phyloP scores from a whole-genome alignment of 1,139 yeast species.

The Zygosaccharomyces pseudobailii region DNA sequence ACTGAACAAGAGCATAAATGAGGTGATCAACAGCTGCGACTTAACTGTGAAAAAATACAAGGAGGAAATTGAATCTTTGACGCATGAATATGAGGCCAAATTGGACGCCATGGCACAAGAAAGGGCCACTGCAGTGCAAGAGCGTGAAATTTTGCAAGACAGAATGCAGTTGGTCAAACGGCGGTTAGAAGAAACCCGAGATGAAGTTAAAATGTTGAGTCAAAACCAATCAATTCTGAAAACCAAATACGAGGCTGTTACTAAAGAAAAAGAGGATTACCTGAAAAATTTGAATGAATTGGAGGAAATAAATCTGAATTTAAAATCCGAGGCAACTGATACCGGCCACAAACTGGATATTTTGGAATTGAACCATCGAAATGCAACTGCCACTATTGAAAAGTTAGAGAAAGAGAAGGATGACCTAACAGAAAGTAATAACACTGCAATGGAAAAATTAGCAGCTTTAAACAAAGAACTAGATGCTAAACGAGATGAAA shows the following conservation, averaged over 20 bases:
- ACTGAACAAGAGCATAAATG: conserved; percentile 22
- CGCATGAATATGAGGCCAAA: conserved; percentile 48
- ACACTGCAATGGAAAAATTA: conserved; percentile 42
- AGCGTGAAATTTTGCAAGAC: conserved; percentile 34
- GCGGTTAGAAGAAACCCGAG: conserved; percentile 21
- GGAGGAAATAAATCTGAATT: conserved; percentile 4
- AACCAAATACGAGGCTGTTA: conserved; percentile 28
- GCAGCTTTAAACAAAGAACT: conserved; percentile 12
- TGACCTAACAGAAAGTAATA: conserved; percentile 12
- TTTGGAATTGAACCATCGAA: neutral
- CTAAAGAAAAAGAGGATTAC: conserved; percentile 15
- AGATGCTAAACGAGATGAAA: conserved; percentile 8
- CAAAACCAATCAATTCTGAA: conserved; percentile 31
- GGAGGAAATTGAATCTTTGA: conserved; percentile 53
- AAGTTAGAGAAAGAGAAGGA: conserved; percentile 2
- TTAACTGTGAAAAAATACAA: conserved; percentile 40
- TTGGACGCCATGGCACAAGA: conserved; percentile 42
- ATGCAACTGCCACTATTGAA: conserved; percentile 1
- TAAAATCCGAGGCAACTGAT: conserved; percentile 1
- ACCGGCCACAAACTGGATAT: neutral
- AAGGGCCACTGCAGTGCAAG: conserved; percentile 10
- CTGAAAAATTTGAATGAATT: conserved; percentile 7
- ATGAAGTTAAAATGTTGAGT: conserved; percentile 30
- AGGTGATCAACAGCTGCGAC: conserved; percentile 41
- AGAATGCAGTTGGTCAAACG: conserved; percentile 32